Evolutionary conservation across 345 rosid genomes (phyloP).

Genomic region (Syzygium aqueum): DNA sequence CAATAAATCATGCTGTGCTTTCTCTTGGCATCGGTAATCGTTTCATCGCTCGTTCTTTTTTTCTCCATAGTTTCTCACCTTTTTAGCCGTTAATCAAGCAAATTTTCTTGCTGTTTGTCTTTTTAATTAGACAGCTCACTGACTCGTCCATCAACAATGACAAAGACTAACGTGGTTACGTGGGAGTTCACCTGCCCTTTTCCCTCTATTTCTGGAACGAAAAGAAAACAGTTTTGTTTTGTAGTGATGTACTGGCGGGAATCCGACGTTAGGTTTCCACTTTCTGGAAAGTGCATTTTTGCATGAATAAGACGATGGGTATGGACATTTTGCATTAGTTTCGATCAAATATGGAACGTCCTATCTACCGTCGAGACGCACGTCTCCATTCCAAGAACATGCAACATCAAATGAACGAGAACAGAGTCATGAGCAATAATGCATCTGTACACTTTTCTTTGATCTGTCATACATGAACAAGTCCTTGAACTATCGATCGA

Average conservation of each 20-base stretch:
- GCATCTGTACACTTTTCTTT: background rate
- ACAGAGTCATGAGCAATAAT: background rate
- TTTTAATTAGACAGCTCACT: background rate
- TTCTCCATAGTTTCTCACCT: background rate
- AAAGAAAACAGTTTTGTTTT: background rate
- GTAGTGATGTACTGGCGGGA: background rate
- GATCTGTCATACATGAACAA: background rate
- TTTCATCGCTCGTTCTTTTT: background rate
- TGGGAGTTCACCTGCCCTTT: background rate
- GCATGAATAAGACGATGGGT: background rate
- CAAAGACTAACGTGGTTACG: background rate
- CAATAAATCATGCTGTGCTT: fast-evolving
- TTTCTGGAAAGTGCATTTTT: background rate
- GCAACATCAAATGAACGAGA: background rate
- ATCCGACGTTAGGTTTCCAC: background rate
- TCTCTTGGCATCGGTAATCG: too few species aligned
- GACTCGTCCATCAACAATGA: background rate
- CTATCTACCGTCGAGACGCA: background rate
- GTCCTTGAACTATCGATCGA: background rate
- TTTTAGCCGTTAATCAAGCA: background rate
- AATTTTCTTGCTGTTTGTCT: background rate
- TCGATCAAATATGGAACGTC: background rate
- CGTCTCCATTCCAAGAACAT: background rate
- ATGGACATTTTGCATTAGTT: background rate
- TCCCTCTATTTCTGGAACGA: background rate